Conservation (phyloP, 2,329 filamentous ascomycete species). For the Metarhizium guizhouense region DNA sequence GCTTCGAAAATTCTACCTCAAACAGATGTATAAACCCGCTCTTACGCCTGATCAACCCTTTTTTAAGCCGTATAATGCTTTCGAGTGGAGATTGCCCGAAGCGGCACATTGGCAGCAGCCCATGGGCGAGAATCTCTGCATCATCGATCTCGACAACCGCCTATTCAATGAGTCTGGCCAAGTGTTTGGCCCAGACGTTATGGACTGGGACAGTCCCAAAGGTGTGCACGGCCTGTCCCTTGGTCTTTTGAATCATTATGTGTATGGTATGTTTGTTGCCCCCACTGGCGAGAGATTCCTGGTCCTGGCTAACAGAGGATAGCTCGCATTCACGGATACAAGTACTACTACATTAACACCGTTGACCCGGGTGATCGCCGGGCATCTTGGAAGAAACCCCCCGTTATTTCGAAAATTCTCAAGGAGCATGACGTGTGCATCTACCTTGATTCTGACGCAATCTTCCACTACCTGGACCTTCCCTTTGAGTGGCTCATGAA, state of each 20-base stretch:
- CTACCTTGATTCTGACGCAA: slow-evolving; percentile 36
- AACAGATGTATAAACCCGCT: slow-evolving; percentile 22
- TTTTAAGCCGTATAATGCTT: slow-evolving; percentile 24
- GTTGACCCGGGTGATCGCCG: slow-evolving; percentile 30
- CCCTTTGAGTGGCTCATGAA: slow-evolving; percentile 39
- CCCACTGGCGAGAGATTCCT: not conserved
- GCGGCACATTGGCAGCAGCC: slow-evolving; percentile 20
- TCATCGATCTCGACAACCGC: slow-evolving; percentile 36
- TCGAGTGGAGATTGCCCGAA: slow-evolving; percentile 21
- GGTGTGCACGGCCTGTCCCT: slow-evolving; percentile 28
- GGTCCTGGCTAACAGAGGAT: not conserved
- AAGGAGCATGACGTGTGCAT: slow-evolving; percentile 33
- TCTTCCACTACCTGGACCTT: slow-evolving; percentile 33
- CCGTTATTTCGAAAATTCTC: slow-evolving; percentile 32
- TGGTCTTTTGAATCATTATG: slow-evolving; percentile 35
- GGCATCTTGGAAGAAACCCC: slow-evolving; percentile 37
- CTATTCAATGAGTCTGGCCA: slow-evolving; percentile 25
- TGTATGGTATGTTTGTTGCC: slow-evolving; percentile 25
- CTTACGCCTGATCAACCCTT: slow-evolving; percentile 15
- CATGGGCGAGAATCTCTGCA: slow-evolving; percentile 31
- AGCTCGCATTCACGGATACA: slow-evolving; percentile 38
- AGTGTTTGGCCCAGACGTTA: slow-evolving; percentile 24
- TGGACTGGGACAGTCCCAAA: slow-evolving; percentile 25
- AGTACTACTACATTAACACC: slow-evolving; percentile 35
- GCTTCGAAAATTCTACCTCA: slow-evolving; percentile 22